Conservation (phyloP, 2,329 filamentous ascomycete species). For the Arthrobotrys sphaeroides region DNA sequence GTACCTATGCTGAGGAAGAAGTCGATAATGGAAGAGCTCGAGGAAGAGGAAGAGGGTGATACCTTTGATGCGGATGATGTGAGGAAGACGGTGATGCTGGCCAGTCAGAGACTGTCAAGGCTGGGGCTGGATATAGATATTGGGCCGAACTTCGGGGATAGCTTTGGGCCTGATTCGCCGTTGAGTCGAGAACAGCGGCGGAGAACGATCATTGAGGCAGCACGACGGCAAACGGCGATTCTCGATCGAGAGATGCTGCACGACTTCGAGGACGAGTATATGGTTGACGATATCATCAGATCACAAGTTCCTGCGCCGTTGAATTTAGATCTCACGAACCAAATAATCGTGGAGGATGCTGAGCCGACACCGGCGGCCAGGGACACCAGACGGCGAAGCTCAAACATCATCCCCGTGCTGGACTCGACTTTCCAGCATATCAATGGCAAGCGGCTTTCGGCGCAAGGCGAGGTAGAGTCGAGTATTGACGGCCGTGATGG, state of each 20-base stretch:
- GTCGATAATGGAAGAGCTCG: constrained; percentile 61
- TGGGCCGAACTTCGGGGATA: constrained; percentile 51
- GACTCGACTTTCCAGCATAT: constrained; percentile 49
- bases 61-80: constrained; percentile 31
- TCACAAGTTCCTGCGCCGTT: constrained; percentile 43
- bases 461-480: constrained; percentile 57
- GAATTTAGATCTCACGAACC: constrained; percentile 35
- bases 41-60: constrained; percentile 57
- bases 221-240: constrained; percentile 38
- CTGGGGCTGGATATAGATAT: constrained; percentile 48
- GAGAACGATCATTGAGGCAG: constrained; percentile 11
- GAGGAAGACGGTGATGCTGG: constrained; percentile 45
- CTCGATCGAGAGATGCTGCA: constrained; percentile 35
- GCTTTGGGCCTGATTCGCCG: constrained; percentile 39
- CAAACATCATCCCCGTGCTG: constrained; percentile 45
- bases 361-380: constrained; percentile 45
- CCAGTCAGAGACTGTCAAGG: constrained; percentile 44
- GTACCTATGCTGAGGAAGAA: constrained; percentile 58
- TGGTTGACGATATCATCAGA: constrained; percentile 39
- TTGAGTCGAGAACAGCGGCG: constrained; percentile 21
- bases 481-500: constrained; percentile 67
- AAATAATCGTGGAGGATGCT: constrained; percentile 41
- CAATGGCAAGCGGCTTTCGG: constrained; percentile 43
- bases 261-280: constrained; percentile 49
- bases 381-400: constrained; percentile 41